Evolutionary conservation across 2,329 filamentous ascomycete species (phyloP).

Genomic region (Parastagonospora nodorum): DNA sequence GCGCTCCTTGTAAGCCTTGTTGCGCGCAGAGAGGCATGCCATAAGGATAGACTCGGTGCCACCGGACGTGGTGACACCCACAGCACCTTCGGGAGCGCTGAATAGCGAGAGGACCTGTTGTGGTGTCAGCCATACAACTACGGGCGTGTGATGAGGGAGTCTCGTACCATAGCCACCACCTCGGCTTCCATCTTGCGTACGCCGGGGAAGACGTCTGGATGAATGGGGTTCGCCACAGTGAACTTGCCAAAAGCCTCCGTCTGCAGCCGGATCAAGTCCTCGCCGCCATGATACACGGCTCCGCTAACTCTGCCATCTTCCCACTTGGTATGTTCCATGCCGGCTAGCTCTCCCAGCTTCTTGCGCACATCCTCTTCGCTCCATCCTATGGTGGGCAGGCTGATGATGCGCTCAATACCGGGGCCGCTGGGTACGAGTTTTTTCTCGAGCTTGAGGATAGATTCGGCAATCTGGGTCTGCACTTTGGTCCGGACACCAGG

Average conservation of each 20-base stretch:
- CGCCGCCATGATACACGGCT: constrained; percentile 93
- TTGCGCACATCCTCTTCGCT: constrained; percentile 75
- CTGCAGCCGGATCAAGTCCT: constrained; percentile 80
- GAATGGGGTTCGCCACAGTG: constrained; percentile 93
- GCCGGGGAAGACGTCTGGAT: constrained; percentile 97
- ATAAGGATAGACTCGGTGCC: constrained; percentile 97
- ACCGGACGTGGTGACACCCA: constrained; percentile 87
- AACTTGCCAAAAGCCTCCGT: constrained; percentile 93
- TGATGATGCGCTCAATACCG: constrained; percentile 72
- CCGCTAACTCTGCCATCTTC: constrained; percentile 94
- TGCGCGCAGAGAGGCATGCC: constrained; percentile 87
- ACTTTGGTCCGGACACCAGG: constrained; percentile 88
- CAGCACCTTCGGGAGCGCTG: constrained; percentile 82
- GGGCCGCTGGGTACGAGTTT: constrained; percentile 80
- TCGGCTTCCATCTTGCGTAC: constrained; percentile 99
- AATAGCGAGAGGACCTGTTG: constrained; percentile 73
- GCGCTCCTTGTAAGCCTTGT: constrained; percentile 85
- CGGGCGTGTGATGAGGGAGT: too few species aligned
- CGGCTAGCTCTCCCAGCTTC: constrained; percentile 78
- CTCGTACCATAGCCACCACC: constrained; percentile 85
- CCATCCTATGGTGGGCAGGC: constrained; percentile 84
- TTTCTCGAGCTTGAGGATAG: constrained; percentile 77
- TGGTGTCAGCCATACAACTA: background rate
- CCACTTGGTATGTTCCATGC: constrained; percentile 94
- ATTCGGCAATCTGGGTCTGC: constrained; percentile 79